A percentile compares a stretch with the other conserved stretches of the same genome.
Evolutionary conservation across 805 yeast species (phyloP).

Genomic region (Aciculoconidium aculeatum): DNA sequence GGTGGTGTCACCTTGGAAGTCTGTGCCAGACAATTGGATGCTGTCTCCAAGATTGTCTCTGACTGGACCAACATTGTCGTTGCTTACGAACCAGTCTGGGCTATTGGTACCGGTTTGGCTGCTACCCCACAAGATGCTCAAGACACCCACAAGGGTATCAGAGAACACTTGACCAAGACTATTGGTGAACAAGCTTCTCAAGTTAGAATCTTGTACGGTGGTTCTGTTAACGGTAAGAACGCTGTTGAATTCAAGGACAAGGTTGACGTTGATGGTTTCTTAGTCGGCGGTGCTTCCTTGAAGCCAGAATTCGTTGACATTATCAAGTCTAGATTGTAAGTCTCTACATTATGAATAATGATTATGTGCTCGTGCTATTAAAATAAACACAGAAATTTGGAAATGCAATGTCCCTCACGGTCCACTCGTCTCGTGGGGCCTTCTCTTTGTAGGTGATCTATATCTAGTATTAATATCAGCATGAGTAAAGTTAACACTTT

Average conservation of each 20-base stretch:
- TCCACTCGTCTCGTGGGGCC: no score
- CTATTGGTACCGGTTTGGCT: conserved; percentile 98
- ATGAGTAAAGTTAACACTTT: no score
- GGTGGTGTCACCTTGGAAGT: conserved; percentile 81
- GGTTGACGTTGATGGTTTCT: conserved; percentile 94
- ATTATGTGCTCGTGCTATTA: conserved; percentile 1
- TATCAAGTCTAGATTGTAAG: conserved; percentile 80
- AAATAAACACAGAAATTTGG: not conserved
- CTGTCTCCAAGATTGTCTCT: conserved; percentile 70
- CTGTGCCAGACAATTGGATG: conserved; percentile 82
- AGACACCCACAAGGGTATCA: conserved; percentile 84
- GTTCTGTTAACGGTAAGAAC: conserved; percentile 94
- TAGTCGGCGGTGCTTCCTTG: conserved; percentile 98
- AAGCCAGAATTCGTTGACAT: conserved; percentile 97
- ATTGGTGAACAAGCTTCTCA: conserved; percentile 74
- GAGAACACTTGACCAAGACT: conserved; percentile 72
- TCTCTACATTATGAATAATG: conserved; percentile 5
- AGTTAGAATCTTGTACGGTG: conserved; percentile 95
- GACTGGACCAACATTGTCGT: conserved; percentile 93
- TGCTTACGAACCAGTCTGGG: conserved; percentile 99
- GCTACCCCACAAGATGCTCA: conserved; percentile 99
- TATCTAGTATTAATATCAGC: no score
- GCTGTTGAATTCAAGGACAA: conserved; percentile 86
- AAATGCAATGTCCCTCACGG: no score
- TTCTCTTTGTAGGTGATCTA: no score